Percentiles rank a stretch among this genome's conserved stretches.
These are phyloP conservation scores for Dactylonectria estremocensis DNA, from an alignment of 2,329 filamentous ascomycete genomes.

Conservation along the genomic window DNA sequence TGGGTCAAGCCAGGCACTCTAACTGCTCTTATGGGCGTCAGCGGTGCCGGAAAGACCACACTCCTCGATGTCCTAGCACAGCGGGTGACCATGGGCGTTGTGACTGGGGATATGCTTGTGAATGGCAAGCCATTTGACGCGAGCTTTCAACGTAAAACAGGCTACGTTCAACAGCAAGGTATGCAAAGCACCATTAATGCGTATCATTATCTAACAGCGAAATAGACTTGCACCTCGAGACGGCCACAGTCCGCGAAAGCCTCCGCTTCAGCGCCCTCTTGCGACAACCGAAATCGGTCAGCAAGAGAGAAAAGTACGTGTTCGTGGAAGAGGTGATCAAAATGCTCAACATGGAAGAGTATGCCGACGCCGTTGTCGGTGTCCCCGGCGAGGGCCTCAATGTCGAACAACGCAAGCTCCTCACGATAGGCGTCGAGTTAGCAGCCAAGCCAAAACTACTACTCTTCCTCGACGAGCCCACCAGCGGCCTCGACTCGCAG, in stretches of 20 bases:
- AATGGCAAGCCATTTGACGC: constrained; percentile 70
- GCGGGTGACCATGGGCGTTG: constrained; percentile 72
- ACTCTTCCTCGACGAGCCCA: constrained; percentile 75
- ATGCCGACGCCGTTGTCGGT: constrained; percentile 76
- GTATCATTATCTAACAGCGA: constrained; percentile 13
- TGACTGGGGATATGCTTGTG: constrained; percentile 77
- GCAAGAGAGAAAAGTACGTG: constrained; percentile 70
- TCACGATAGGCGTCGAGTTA: constrained; percentile 74
- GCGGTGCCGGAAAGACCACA: constrained; percentile 61
- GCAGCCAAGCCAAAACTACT: constrained; percentile 71
- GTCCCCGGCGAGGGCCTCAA: constrained; percentile 73
- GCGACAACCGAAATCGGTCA: constrained; percentile 68
- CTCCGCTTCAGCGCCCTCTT: constrained; percentile 71
- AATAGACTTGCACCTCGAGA: constrained; percentile 69
- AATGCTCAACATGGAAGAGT: constrained; percentile 78
- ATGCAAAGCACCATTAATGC: constrained; percentile 6
- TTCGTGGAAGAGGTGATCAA: constrained; percentile 77
- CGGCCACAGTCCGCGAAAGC: constrained; percentile 69
- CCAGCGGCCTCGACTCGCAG: constrained; percentile 74
- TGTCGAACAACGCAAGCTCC: constrained; percentile 73
- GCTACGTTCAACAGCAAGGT: constrained; percentile 78
- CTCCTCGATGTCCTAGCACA: constrained; percentile 60
- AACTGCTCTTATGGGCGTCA: constrained; percentile 82
- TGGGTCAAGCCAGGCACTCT: constrained; percentile 93
- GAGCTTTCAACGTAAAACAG: constrained; percentile 76